A percentile compares a stretch with the other conserved stretches of the same genome.
These are phyloP conservation scores for Maudiozyma turicensis DNA, from an alignment of 805 yeast genomes.

Conservation along the genomic window DNA sequence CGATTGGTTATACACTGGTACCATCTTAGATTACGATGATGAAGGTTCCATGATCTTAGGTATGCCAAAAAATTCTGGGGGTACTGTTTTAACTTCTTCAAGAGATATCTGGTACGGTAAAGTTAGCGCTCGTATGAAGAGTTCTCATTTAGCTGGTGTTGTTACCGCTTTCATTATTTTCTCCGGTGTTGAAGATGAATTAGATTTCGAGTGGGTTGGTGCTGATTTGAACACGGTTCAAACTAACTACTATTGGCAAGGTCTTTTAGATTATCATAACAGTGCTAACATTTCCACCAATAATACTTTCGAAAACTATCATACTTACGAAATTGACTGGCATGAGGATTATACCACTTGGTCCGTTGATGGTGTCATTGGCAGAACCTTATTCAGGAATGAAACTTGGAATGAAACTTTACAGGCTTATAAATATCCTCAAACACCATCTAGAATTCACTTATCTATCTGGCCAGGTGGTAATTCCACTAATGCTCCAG, in stretches of 20 bases:
- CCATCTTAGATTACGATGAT: slow-evolving; percentile 41
- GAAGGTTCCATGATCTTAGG: slow-evolving; percentile 51
- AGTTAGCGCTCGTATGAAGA: slow-evolving; percentile 55
- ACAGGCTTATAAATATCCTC: slow-evolving; percentile 50
- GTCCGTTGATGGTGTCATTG: slow-evolving; percentile 58
- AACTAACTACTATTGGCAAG: slow-evolving; percentile 74
- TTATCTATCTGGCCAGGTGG: slow-evolving; percentile 78
- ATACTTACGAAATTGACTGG: slow-evolving; percentile 77
- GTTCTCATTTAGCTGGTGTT: slow-evolving; percentile 73
- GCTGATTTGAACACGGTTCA: slow-evolving; percentile 56
- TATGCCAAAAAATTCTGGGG: slow-evolving; percentile 67
- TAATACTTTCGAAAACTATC: slow-evolving; percentile 59
- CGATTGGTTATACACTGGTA: slow-evolving; percentile 62
- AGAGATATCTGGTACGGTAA: slow-evolving; percentile 84
- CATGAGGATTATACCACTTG: slow-evolving; percentile 57
- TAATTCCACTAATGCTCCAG: slow-evolving; percentile 39
- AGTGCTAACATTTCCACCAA: slow-evolving; percentile 32
- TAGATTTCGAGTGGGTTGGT: slow-evolving; percentile 84
- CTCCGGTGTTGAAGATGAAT: slow-evolving; percentile 83
- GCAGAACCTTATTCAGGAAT: slow-evolving; percentile 53
- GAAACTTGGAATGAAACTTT: slow-evolving; percentile 58
- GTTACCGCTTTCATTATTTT: slow-evolving; percentile 71
- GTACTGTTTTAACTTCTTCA: slow-evolving; percentile 74
- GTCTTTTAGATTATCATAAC: slow-evolving; percentile 59
- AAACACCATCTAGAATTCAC: slow-evolving; percentile 67